phyloP scores from a whole-genome alignment of 2,329 filamentous ascomycete species.

The Alternaria solani region DNA sequence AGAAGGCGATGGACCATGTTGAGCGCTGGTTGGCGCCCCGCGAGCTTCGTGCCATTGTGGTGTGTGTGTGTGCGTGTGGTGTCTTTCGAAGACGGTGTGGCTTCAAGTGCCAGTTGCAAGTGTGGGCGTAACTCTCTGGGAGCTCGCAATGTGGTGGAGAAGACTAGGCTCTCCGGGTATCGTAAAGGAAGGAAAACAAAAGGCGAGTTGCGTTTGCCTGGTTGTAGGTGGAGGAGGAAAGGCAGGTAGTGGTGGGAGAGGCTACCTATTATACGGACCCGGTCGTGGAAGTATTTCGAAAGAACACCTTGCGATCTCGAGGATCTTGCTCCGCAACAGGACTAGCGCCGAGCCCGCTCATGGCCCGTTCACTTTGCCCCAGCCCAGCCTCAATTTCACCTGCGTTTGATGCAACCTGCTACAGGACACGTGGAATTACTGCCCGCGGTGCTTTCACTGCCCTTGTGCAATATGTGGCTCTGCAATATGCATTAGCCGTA shows the following conservation, averaged over 20 bases:
- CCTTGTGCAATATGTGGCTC: slow-evolving; percentile 2
- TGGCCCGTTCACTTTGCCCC: slow-evolving; percentile 26
- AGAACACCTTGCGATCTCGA: slow-evolving; percentile 44
- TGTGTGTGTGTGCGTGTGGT: slow-evolving; percentile 23
- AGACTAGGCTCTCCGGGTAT: slow-evolving; percentile 41
- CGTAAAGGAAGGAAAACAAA: slow-evolving; percentile 31
- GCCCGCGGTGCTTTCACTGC: slow-evolving; percentile 16
- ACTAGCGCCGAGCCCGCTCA: slow-evolving; percentile 34
- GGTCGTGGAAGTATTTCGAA: slow-evolving; percentile 37
- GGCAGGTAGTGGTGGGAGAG: slow-evolving; percentile 26
- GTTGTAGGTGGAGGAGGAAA: slow-evolving; percentile 31
- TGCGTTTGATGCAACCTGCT: slow-evolving; percentile 34
- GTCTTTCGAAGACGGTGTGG: slow-evolving; percentile 23
- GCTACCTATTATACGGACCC: slow-evolving; percentile 43
- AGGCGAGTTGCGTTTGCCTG: slow-evolving; percentile 29
- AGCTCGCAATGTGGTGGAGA: slow-evolving; percentile 38
- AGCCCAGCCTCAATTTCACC: slow-evolving; percentile 41
- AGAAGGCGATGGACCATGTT: slow-evolving; percentile 89
- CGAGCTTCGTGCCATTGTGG: slow-evolving; percentile 67
- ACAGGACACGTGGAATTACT: slow-evolving; percentile 45
- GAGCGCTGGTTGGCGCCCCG: slow-evolving; percentile 73
- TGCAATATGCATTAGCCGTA: slow-evolving; percentile 12
- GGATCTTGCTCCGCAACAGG: slow-evolving; percentile 25
- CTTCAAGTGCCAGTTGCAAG: slow-evolving; percentile 28
- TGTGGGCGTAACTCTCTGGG: slow-evolving; percentile 33